Conservation (phyloP, 371 early-diverging fungal genomes). For the Choanephora cucurbitarum region DNA sequence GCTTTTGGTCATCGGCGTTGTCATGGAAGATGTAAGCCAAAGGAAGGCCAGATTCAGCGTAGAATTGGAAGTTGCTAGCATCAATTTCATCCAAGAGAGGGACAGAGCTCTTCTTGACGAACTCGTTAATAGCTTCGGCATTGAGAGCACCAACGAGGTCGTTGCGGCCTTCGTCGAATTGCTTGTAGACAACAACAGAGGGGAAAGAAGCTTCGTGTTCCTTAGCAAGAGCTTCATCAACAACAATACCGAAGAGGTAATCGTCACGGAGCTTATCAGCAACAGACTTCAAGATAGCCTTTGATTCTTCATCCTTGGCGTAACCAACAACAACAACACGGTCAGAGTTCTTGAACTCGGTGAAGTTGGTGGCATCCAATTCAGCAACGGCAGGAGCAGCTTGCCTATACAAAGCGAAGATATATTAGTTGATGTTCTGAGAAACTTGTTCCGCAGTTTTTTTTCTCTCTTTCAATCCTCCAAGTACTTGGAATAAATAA, state of each 20-base stretch:
- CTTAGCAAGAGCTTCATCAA: slow-evolving; percentile 56
- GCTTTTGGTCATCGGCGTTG: slow-evolving; percentile 58
- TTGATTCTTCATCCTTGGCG: slow-evolving; percentile 66
- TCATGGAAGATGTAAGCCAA: slow-evolving; percentile 87
- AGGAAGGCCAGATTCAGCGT: slow-evolving; percentile 84
- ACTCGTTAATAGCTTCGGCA: slow-evolving; percentile 58
- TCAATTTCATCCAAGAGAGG: slow-evolving; percentile 91
- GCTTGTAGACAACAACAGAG: slow-evolving; percentile 81
- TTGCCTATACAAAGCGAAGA: slow-evolving; percentile 50
- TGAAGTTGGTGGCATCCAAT: slow-evolving; percentile 64
- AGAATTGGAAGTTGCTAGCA: slow-evolving; percentile 81
- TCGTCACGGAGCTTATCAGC: slow-evolving; percentile 84
- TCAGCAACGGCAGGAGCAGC: slow-evolving; percentile 76
- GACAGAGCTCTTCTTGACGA: slow-evolving; percentile 75
- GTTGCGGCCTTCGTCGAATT: slow-evolving; percentile 86
- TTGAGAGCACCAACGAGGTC: slow-evolving; percentile 57
- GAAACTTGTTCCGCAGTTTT: too few relatives aligned
- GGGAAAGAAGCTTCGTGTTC: slow-evolving; percentile 57
- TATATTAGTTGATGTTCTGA: too few relatives aligned
- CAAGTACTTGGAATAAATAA: too few relatives aligned
- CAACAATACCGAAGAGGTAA: slow-evolving; percentile 78
- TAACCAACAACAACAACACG: slow-evolving; percentile 88
- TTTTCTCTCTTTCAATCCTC: too few relatives aligned
- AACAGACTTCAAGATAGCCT: slow-evolving; percentile 54
- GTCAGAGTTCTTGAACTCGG: slow-evolving; percentile 75